Percentiles rank a stretch among this genome's conserved stretches.
Evolutionary conservation across 768 basidiomycete genomes (phyloP).

Genomic region (Coprinellus micaceus): DNA sequence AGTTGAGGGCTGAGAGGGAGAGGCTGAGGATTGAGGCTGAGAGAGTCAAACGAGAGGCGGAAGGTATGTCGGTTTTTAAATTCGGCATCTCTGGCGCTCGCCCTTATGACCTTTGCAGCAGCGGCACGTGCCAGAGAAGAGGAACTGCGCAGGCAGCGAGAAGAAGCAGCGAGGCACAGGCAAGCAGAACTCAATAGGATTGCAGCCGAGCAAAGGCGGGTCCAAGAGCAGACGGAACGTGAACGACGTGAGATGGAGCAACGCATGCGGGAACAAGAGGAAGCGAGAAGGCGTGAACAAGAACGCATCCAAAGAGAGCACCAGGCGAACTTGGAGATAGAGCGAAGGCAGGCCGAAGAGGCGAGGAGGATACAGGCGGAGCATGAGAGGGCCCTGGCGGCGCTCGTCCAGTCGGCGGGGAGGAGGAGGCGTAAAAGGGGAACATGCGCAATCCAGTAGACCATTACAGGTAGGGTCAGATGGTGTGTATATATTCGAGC

Average conservation of each 20-base stretch:
- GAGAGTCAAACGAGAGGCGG: slow-evolving; percentile 43
- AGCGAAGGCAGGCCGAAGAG: not conserved
- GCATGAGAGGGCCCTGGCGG: not conserved
- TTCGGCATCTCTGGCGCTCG: no score
- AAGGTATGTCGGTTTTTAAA: slow-evolving; percentile 12
- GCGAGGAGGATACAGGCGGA: not conserved
- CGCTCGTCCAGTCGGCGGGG: not conserved
- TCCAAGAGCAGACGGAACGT: not conserved
- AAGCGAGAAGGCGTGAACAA: not conserved
- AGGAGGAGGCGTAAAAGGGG: no score
- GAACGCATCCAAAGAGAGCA: not conserved
- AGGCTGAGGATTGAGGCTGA: slow-evolving; percentile 45
- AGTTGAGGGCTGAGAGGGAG: slow-evolving; percentile 43
- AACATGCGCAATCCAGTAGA: no score
- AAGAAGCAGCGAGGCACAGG: slow-evolving; percentile 32
- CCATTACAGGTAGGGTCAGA: no score
- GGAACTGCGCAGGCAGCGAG: slow-evolving; percentile 42
- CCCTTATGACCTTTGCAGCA: slow-evolving; percentile 11
- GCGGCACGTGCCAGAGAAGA: slow-evolving; percentile 43
- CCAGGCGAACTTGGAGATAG: not conserved
- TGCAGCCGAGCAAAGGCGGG: not conserved
- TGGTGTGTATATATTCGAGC: no score
- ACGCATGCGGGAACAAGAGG: not conserved
- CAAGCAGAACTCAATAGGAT: slow-evolving; percentile 3
- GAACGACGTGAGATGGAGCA: not conserved